phyloP scores from a whole-genome alignment of 768 basidiomycete genomes.

The Lactarius hatsudake region DNA sequence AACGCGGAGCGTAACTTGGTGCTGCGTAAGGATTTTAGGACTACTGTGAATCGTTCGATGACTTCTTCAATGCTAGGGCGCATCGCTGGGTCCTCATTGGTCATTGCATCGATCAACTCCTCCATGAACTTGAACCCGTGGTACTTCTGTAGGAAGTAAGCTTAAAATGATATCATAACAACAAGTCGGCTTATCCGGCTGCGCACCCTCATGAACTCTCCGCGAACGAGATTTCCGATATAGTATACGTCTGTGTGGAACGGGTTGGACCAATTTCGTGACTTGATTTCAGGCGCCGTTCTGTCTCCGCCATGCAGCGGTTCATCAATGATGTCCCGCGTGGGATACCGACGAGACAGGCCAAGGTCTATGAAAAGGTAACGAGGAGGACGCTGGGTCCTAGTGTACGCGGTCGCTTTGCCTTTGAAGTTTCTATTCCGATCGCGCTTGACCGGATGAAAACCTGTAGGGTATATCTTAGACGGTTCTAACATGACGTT shows the following conservation, averaged over 20 bases:
- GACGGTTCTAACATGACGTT: slow-evolving; percentile 35
- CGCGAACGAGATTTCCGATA: slow-evolving; percentile 35
- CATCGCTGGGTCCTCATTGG: slow-evolving; percentile 28
- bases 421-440: slow-evolving; percentile 30
- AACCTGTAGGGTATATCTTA: slow-evolving; percentile 31
- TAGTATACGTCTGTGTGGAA: slow-evolving; percentile 39
- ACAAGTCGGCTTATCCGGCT: not conserved
- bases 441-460: slow-evolving; percentile 29
- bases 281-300: slow-evolving; percentile 36
- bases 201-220: slow-evolving; percentile 32
- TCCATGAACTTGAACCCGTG: slow-evolving; percentile 30
- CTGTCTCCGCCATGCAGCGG: slow-evolving; percentile 43
- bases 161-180: not conserved
- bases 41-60: not conserved
- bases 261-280: slow-evolving; percentile 29
- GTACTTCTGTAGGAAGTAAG: slow-evolving; percentile 25
- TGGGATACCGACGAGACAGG: slow-evolving; percentile 29
- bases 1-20: slow-evolving; percentile 20
- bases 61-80: slow-evolving; percentile 31
- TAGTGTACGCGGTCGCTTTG: slow-evolving; percentile 25
- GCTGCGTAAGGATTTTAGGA: not conserved
- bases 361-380: slow-evolving; percentile 35
- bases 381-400: slow-evolving; percentile 31
- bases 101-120: slow-evolving; percentile 32
- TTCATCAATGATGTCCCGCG: slow-evolving; percentile 30